Conservation (phyloP, 202 grass and related monocot species). For the Carex arenaria region DNA sequence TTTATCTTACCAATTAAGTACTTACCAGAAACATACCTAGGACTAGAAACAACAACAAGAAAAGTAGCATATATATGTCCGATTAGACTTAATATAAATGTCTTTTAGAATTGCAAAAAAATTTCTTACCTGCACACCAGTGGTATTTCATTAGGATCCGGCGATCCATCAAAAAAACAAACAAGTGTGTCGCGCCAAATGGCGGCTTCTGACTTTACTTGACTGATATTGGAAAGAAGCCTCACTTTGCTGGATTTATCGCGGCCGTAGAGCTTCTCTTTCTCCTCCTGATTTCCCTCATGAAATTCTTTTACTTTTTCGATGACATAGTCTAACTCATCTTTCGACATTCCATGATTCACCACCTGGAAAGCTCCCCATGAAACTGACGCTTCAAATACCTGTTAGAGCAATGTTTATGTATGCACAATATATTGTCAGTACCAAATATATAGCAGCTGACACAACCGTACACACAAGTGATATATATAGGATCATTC, state of each 20-base stretch:
- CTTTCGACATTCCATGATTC: neutral
- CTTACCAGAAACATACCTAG: no score
- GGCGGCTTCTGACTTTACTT: conserved; percentile 20
- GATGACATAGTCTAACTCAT: neutral
- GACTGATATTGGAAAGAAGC: neutral
- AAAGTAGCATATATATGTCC: no score
- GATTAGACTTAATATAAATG: no score
- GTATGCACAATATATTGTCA: no score
- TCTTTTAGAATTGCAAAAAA: no score
- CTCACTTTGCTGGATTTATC: neutral
- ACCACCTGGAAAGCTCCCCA: conserved; percentile 26
- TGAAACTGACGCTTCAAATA: neutral
- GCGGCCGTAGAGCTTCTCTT: conserved; percentile 19
- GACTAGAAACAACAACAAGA: no score
- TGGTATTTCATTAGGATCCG: neutral
- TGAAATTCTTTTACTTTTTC: conserved; percentile 26
- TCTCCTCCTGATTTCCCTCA: conserved; percentile 17
- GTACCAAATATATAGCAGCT: no score
- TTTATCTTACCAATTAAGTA: no score
- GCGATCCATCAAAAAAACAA: neutral
- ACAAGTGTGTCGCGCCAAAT: conserved; percentile 33
- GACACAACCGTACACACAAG: neutral
- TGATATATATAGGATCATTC: neutral
- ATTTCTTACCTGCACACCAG: neutral
- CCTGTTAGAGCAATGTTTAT: neutral